Evolutionary conservation across 306 rosid genomes (phyloP).

Genomic region (Quillaja saponaria): DNA sequence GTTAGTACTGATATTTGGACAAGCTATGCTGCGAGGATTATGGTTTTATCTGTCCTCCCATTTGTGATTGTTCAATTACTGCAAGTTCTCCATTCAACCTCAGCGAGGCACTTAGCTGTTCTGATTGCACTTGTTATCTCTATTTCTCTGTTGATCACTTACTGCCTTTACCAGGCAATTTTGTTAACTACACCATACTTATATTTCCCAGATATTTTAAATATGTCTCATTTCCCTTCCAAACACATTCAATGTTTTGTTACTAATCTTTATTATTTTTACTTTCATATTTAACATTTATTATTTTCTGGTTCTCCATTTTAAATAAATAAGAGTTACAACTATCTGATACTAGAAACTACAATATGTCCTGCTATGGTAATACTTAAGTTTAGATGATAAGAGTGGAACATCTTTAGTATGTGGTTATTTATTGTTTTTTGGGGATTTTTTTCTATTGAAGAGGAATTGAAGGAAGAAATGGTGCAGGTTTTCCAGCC

Average conservation of each 20-base stretch:
- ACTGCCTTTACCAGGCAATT: slow-evolving; percentile 83
- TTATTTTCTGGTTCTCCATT: background rate
- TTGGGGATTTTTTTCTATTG: background rate
- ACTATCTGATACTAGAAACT: background rate
- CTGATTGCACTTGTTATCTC: slow-evolving; percentile 78
- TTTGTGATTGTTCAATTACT: slow-evolving; percentile 86
- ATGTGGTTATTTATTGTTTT: slow-evolving; percentile 13
- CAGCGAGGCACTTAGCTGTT: slow-evolving; percentile 72
- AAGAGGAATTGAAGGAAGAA: slow-evolving; percentile 17
- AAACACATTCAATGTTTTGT: background rate
- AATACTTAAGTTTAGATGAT: background rate
- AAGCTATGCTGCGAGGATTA: slow-evolving; percentile 78
- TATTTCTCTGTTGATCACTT: slow-evolving; percentile 44
- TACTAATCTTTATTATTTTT: background rate
- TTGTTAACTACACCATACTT: slow-evolving; percentile 4
- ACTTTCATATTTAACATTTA: background rate
- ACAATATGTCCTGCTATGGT: slow-evolving; percentile 1
- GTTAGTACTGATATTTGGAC: slow-evolving; percentile 96
- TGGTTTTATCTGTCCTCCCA: slow-evolving; percentile 76
- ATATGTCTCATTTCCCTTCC: background rate
- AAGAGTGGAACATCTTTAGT: background rate
- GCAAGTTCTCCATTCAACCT: slow-evolving; percentile 67
- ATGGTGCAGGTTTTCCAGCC: slow-evolving; percentile 83
- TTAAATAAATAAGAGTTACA: background rate
- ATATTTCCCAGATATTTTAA: background rate